A percentile compares a stretch with the other conserved stretches of the same genome.
Evolutionary conservation across 2,329 filamentous ascomycete species (phyloP).

Genomic region (Setomelanomma holmii): DNA sequence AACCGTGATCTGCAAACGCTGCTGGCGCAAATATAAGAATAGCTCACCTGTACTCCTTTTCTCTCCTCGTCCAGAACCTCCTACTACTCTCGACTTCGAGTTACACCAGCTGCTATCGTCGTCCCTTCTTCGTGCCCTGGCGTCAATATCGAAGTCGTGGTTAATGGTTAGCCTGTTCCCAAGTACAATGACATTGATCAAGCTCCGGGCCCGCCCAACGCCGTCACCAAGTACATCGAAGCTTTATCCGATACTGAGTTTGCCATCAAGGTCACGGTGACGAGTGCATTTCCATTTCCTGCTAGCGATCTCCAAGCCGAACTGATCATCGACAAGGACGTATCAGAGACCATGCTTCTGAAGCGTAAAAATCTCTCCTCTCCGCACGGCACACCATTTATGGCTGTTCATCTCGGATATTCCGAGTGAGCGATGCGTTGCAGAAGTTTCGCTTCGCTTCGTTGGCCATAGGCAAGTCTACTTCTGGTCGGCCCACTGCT

Average conservation of each 20-base stretch:
- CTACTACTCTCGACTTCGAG: not conserved
- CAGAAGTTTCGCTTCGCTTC: too few species aligned
- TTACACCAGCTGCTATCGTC: not conserved
- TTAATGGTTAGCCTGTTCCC: slow-evolving; percentile 5
- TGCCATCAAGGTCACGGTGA: not conserved
- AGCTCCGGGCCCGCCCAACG: not conserved
- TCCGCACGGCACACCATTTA: too few species aligned
- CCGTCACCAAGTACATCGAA: slow-evolving; percentile 6
- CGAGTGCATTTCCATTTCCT: not conserved
- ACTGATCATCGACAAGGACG: too few species aligned
- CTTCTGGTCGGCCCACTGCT: too few species aligned
- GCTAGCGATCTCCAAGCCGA: not conserved
- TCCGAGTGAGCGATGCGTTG: too few species aligned
- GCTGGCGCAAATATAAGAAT: not conserved
- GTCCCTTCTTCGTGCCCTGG: not conserved
- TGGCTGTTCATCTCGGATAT: too few species aligned
- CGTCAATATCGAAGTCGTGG: slow-evolving; percentile 10
- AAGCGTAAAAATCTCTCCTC: too few species aligned
- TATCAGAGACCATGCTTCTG: too few species aligned
- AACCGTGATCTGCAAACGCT: not conserved
- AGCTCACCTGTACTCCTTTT: not conserved
- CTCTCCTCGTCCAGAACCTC: not conserved
- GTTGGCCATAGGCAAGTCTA: too few species aligned
- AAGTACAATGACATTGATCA: slow-evolving; percentile 5
- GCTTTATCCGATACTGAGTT: not conserved